Evolutionary conservation across 768 basidiomycete species (phyloP), one percentile per base, ranked within the genome.

Genomic region (Boletus rex-veris): DNA sequence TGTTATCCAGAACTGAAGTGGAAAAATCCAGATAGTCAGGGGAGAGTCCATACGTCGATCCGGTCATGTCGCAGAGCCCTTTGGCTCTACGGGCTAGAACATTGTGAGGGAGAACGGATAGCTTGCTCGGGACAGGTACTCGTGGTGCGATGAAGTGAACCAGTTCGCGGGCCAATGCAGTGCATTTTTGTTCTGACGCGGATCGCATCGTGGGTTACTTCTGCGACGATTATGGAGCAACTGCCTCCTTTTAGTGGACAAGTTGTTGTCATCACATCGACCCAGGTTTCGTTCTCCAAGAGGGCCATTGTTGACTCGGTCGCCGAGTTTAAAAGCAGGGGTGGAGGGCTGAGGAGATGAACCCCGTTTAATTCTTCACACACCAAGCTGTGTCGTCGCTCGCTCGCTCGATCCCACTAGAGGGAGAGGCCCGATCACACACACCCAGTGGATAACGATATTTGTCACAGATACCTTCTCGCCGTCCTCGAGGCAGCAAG

Each of bases 401-500:
- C 33, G 37, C 48, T 52, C 51, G 42, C 50, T 51, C 59, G 55
- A 64, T 57, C 53, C 57, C 15, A 47, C 30, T 44, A 19, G 38
- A 52, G 42, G 28, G 28, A 49, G 45, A 54, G 33, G 48, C 47
- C 50, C 64, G 64, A 66, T 68, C 64, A 45, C 4, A 15, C 48
- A 57, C 54, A 7, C 28, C 28, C 54, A 58, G 54, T 54, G 64
- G 63, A 58, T 59, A 66, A 66, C 61, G 57, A 52, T 48, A 60
- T 59, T 59, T 59, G 65, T 57, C 48, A 57, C 51, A 48, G 33
- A 44, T 39, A 12, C 47, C 61, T 69, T 70, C 58, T 66, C 48
- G 24, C 62, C 59, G 63, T 65, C 68, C 68, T 69, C 70, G 65
- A 69, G 68, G 68, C 53, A 52, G 40, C 59, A 71, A 70, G 67